These are phyloP conservation scores for Lodderomyces parapsilosis DNA, from an alignment of 1,139 yeast species.

Conservation along the genomic window DNA sequence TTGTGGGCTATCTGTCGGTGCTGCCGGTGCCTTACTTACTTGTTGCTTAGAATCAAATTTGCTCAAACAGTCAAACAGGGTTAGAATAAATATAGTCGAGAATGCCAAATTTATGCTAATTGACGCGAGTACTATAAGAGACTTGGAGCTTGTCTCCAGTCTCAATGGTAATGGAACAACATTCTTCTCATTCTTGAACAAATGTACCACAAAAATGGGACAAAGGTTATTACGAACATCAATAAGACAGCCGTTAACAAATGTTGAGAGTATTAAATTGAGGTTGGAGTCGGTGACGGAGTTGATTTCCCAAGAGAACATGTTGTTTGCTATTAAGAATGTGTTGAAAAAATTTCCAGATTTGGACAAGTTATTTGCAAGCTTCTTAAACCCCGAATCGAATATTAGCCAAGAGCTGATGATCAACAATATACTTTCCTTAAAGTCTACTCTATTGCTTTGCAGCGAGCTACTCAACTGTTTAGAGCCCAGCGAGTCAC, in stretches of 20 bases:
- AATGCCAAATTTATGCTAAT: conserved; percentile 43
- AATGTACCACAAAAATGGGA: conserved; percentile 47
- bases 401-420: conserved; percentile 25
- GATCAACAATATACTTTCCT: conserved; percentile 34
- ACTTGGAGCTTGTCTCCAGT: conserved; percentile 37
- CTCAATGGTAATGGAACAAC: conserved; percentile 25
- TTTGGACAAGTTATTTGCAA: conserved; percentile 32
- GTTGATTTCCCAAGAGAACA: conserved; percentile 18
- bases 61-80: conserved; percentile 18
- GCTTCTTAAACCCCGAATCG: conserved; percentile 16
- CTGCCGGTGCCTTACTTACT: conserved; percentile 32
- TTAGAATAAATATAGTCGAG: conserved; percentile 35
- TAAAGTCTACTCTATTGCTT: conserved; percentile 29
- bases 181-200: conserved; percentile 32
- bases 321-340: conserved; percentile 17
- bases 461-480: conserved; percentile 15
- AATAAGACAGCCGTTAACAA: conserved; percentile 45
- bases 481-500: conserved; percentile 16
- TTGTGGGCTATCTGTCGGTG: conserved; percentile 26
- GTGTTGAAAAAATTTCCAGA: conserved; percentile 31
- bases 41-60: conserved; percentile 16
- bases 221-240: conserved; percentile 34
- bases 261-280: conserved; percentile 26
- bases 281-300: conserved; percentile 36
- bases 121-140: conserved; percentile 31